Conservation (phyloP, 352 stramenopile species). For the Globisporangium mamillatum region DNA sequence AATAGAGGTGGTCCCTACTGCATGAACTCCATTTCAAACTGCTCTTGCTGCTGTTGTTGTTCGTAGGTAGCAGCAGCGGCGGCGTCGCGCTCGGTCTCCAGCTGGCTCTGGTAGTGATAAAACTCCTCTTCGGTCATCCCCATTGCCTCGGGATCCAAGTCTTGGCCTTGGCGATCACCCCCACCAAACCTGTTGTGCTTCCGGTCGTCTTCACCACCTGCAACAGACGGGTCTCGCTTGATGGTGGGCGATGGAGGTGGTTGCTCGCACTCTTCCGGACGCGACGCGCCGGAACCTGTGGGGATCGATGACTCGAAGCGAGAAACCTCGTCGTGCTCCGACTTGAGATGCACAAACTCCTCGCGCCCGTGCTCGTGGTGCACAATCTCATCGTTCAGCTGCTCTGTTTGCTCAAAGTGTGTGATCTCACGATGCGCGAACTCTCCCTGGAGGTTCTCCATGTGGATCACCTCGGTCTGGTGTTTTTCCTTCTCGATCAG, state of each 20-base stretch:
- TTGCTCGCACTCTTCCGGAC: slow-evolving; percentile 71
- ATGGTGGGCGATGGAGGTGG: slow-evolving; percentile 70
- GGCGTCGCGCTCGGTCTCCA: slow-evolving; percentile 9
- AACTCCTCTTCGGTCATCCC: slow-evolving; percentile 12
- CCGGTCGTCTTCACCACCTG: background rate
- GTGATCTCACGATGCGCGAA: slow-evolving; percentile 84
- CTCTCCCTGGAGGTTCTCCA: slow-evolving; percentile 74
- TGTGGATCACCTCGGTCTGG: slow-evolving; percentile 83
- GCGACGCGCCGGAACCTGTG: slow-evolving; percentile 13
- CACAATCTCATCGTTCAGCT: slow-evolving; percentile 81
- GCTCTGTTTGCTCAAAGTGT: slow-evolving; percentile 82
- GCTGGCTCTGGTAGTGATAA: slow-evolving; percentile 4
- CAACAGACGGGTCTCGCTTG: slow-evolving; percentile 64
- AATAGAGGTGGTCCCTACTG: slow-evolving; percentile 3
- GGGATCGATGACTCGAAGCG: slow-evolving; percentile 79
- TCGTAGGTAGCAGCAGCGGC: slow-evolving; percentile 12
- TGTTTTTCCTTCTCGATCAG: slow-evolving; percentile 84
- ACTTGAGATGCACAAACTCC: slow-evolving; percentile 85
- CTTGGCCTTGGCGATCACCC: slow-evolving; percentile 1
- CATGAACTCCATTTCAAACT: slow-evolving; percentile 20
- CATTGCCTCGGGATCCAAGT: background rate
- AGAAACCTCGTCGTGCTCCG: slow-evolving; percentile 78
- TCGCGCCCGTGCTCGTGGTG: slow-evolving; percentile 75
- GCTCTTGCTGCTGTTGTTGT: slow-evolving; percentile 6
- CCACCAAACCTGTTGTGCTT: slow-evolving; percentile 7